A percentile compares a stretch with the other conserved stretches of the same genome.
phyloP scores from a whole-genome alignment of 108 stramenopile species.

The Pseudonitzschia multiseries region DNA sequence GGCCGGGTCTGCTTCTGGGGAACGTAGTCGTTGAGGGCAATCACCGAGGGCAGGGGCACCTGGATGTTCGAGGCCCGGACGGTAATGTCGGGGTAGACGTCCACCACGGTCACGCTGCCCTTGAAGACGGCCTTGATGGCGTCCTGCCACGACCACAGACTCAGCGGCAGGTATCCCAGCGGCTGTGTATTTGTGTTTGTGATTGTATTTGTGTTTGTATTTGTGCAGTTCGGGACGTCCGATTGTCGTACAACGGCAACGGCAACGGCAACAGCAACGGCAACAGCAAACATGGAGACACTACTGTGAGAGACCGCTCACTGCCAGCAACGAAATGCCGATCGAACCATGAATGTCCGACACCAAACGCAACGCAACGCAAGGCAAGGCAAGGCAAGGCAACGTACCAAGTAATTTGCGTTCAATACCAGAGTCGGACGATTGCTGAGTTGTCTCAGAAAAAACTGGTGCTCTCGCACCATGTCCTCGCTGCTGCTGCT shows the following conservation, averaged over 20 bases:
- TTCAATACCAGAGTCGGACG: constrained; percentile 81
- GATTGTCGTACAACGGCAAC: too few species aligned
- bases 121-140: constrained; percentile 81
- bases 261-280: too few species aligned
- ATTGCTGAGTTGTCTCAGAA: constrained; percentile 46
- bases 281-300: too few species aligned
- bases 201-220: too few species aligned
- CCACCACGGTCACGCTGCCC: constrained; percentile 84
- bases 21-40: constrained; percentile 80
- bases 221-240: too few species aligned
- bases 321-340: too few species aligned
- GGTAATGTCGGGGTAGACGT: constrained; percentile 72
- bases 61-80: constrained; percentile 74
- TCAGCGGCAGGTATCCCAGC: constrained; percentile 63
- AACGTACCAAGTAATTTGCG: constrained; percentile 75
- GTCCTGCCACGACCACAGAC: constrained; percentile 85
- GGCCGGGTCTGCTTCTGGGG: constrained; percentile 45
- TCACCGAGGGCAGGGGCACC: constrained; percentile 74
- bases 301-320: too few species aligned
- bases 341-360: not conserved
- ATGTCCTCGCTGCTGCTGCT: not conserved
- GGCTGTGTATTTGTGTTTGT: too few species aligned
- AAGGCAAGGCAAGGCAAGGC: not conserved
- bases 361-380: not conserved
- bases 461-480: constrained; percentile 15